Conservation (phyloP, 2,329 filamentous ascomycete genomes). For the Elsinoe perseae region DNA sequence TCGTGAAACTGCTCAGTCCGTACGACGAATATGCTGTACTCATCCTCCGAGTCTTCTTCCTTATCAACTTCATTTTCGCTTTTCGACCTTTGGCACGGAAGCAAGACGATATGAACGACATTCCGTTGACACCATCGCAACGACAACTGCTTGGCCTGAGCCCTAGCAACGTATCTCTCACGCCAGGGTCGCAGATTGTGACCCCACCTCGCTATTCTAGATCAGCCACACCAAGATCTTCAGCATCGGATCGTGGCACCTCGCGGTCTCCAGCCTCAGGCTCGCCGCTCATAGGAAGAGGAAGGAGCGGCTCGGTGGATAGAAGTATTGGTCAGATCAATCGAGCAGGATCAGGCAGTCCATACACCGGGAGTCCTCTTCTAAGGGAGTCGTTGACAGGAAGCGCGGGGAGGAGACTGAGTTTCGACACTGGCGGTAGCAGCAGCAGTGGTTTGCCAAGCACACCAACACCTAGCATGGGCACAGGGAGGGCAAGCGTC, state of each 20-base stretch:
- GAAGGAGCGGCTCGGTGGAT: slow-evolving; percentile 18
- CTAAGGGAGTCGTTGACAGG: slow-evolving; percentile 59
- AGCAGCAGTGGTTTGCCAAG: slow-evolving; percentile 43
- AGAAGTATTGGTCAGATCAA: slow-evolving; percentile 17
- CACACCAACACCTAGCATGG: slow-evolving; percentile 59
- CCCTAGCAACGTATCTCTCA: slow-evolving; percentile 53
- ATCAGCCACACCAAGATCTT: slow-evolving; percentile 60
- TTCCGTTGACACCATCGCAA: slow-evolving; percentile 83
- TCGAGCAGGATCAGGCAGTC: slow-evolving; percentile 16
- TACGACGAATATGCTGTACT: slow-evolving; percentile 38
- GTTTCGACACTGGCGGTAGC: slow-evolving; percentile 44
- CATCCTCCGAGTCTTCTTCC: slow-evolving; percentile 47
- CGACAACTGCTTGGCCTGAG: slow-evolving; percentile 75
- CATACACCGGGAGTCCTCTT: slow-evolving; percentile 43
- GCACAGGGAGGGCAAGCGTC: slow-evolving; percentile 61
- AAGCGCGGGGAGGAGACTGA: slow-evolving; percentile 50
- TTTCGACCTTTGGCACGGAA: slow-evolving; percentile 63
- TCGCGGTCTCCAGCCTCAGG: slow-evolving; percentile 15
- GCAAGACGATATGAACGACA: slow-evolving; percentile 74
- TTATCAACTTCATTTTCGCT: slow-evolving; percentile 60
- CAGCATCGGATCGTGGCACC: slow-evolving; percentile 22
- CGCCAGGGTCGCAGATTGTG: slow-evolving; percentile 64
- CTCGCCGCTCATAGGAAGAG: slow-evolving; percentile 34
- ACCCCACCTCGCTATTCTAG: slow-evolving; percentile 83
- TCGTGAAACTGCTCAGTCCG: slow-evolving; percentile 25